A percentile compares a stretch with the other conserved stretches of the same genome.
Conservation (phyloP, 306 rosid species). For the Sicyos edulis region DNA sequence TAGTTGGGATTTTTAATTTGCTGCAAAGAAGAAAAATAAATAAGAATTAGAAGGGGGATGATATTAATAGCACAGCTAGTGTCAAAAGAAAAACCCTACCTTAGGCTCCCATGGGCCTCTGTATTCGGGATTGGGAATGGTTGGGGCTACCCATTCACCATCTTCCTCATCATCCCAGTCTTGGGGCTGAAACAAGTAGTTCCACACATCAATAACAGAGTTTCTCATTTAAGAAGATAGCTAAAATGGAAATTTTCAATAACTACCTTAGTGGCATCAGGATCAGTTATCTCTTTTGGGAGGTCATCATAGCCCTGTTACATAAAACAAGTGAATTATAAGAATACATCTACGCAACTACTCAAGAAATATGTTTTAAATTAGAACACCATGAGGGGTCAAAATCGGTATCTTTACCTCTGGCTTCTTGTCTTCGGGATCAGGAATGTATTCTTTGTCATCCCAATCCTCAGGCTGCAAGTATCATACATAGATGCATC, state of each 20-base stretch:
- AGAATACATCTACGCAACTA: background rate
- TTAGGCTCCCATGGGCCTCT: conserved; percentile 94
- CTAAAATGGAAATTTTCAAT: background rate
- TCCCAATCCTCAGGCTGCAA: conserved; percentile 99
- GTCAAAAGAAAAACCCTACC: conserved; percentile 37
- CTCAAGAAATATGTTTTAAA: background rate
- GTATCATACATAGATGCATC: conserved; percentile 18
- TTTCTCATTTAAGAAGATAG: background rate
- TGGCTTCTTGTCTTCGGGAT: conserved; percentile 94
- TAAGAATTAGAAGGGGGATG: background rate
- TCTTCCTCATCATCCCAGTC: conserved; percentile 99
- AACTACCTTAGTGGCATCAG: conserved; percentile 89
- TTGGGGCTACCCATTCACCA: conserved; percentile 98
- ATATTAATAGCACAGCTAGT: background rate
- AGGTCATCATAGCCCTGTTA: conserved; percentile 90
- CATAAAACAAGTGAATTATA: conserved; percentile 19
- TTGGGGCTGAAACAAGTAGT: conserved; percentile 59
- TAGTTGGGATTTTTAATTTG: conserved; percentile 92
- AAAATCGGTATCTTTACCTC: conserved; percentile 43
- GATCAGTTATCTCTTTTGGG: conserved; percentile 66
- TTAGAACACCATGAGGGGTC: background rate
- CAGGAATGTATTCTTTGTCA: conserved; percentile 88
- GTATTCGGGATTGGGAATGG: conserved; percentile 93
- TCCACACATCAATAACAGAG: conserved; percentile 21
- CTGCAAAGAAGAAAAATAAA: conserved; percentile 31